phyloP scores from a whole-genome alignment of 1,284 basidiomycete species.

The Dichomitus squalens region DNA sequence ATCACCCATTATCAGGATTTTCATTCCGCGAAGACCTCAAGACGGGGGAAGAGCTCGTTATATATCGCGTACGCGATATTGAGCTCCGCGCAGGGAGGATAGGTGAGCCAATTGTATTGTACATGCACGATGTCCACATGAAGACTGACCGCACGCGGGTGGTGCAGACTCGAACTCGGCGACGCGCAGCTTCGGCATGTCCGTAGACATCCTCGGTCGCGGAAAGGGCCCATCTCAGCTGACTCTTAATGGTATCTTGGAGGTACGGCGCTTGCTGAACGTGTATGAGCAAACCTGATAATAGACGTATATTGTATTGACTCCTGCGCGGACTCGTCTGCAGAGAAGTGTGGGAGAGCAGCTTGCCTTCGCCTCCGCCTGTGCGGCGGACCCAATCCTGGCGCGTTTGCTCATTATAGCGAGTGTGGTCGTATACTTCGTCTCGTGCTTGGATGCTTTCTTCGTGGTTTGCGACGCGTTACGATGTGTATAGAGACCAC shows the following conservation, averaged over 20 bases:
- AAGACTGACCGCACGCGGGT: background rate
- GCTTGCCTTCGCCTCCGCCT: background rate
- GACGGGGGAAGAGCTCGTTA: background rate
- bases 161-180: slow-evolving; percentile 7
- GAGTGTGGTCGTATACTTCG: slow-evolving; percentile 5
- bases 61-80: slow-evolving; percentile 8
- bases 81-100: slow-evolving; percentile 3
- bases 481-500: background rate
- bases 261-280: slow-evolving; percentile 10
- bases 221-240: background rate
- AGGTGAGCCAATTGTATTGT: background rate
- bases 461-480: background rate
- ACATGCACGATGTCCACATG: background rate
- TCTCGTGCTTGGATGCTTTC: slow-evolving; percentile 4
- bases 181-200: slow-evolving; percentile 10
- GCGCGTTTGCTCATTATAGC: slow-evolving; percentile 6
- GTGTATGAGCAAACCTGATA: background rate
- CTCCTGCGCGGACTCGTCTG: background rate
- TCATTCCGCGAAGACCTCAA: background rate
- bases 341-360: background rate
- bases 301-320: slow-evolving; percentile 1
- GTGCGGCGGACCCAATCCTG: slow-evolving; percentile 9
- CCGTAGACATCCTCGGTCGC: background rate
- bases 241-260: background rate
- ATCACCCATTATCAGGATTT: background rate